phyloP scores from a whole-genome alignment of 1,284 basidiomycete genomes.

The Heterobasidion occidentale region DNA sequence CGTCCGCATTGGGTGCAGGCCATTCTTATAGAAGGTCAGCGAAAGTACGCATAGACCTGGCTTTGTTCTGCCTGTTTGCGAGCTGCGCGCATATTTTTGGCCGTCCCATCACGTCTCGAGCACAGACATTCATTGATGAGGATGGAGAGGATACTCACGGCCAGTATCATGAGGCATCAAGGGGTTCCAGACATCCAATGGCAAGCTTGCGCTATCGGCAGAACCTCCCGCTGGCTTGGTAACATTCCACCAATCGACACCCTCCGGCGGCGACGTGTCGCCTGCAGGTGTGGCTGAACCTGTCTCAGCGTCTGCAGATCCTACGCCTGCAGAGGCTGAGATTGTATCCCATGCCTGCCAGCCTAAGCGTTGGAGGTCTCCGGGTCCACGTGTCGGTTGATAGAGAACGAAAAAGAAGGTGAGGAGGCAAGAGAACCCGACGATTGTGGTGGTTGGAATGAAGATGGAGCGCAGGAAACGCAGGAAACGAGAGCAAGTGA shows the following conservation, averaged over 20 bases:
- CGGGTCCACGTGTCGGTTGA: conserved; percentile 67
- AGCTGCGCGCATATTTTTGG: too few species aligned
- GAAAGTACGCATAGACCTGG: too few species aligned
- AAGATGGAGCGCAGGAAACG: conserved; percentile 39
- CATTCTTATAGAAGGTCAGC: too few species aligned
- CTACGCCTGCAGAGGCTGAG: conserved; percentile 14
- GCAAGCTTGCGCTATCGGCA: conserved; percentile 58
- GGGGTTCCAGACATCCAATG: conserved; percentile 77
- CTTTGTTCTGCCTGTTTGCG: too few species aligned
- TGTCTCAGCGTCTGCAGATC: conserved; percentile 8
- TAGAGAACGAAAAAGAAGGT: conserved; percentile 72
- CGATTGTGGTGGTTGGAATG: conserved; percentile 49
- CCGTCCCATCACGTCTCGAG: neutral
- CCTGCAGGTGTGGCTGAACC: neutral
- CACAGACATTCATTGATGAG: neutral
- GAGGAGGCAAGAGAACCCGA: conserved; percentile 64
- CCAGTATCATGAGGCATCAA: conserved; percentile 78
- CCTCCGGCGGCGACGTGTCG: conserved; percentile 16
- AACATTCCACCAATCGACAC: conserved; percentile 71
- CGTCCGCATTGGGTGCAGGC: too few species aligned
- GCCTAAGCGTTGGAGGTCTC: conserved; percentile 64
- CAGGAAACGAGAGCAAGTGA: conserved; percentile 21
- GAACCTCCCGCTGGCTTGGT: conserved; percentile 26
- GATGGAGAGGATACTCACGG: conserved; percentile 35
- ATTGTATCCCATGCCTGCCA: conserved; percentile 88